Percentiles rank a stretch among this genome's conserved stretches.
phyloP scores from a whole-genome alignment of 345 rosid genomes.

The Clarkia xantiana region DNA sequence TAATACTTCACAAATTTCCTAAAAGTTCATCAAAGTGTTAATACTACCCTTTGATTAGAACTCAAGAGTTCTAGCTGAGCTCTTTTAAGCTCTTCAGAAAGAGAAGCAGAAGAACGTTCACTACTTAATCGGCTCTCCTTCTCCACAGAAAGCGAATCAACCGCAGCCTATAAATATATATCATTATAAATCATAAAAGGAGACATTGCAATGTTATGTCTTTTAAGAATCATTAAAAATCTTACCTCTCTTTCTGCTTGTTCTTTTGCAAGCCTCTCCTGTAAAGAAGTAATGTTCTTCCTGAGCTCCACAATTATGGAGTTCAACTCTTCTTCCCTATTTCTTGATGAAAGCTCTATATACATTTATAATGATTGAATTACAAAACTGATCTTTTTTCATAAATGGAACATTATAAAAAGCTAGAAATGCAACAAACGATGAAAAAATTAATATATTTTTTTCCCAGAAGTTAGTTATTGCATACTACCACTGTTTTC shows the following conservation, averaged over 20 bases:
- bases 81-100: conserved; percentile 68
- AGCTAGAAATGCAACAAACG: background rate
- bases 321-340: conserved; percentile 85
- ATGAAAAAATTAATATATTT: too few species aligned
- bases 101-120: conserved; percentile 62
- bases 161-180: conserved; percentile 46
- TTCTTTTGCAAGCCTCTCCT: conserved; percentile 68
- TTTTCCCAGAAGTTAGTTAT: too few species aligned
- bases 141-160: conserved; percentile 68
- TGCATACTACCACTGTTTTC: too few species aligned
- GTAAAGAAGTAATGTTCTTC: conserved; percentile 57
- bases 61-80: conserved; percentile 77
- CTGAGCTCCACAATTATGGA: conserved; percentile 75
- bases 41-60: conserved; percentile 95
- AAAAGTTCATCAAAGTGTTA: conserved; percentile 3
- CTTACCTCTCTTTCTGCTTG: conserved; percentile 82
- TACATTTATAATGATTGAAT: conserved; percentile 7
- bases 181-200: background rate
- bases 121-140: conserved; percentile 52
- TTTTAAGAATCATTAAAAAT: conserved; percentile 1
- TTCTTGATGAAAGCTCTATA: conserved; percentile 51
- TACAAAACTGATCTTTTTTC: too few species aligned
- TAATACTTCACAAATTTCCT: background rate
- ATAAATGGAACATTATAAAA: background rate
- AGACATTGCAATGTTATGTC: too few species aligned